A percentile compares a stretch with the other conserved stretches of the same genome.
Evolutionary conservation across 2,329 filamentous ascomycete genomes (phyloP).

Genomic region (Phyllosticta citriasiana): DNA sequence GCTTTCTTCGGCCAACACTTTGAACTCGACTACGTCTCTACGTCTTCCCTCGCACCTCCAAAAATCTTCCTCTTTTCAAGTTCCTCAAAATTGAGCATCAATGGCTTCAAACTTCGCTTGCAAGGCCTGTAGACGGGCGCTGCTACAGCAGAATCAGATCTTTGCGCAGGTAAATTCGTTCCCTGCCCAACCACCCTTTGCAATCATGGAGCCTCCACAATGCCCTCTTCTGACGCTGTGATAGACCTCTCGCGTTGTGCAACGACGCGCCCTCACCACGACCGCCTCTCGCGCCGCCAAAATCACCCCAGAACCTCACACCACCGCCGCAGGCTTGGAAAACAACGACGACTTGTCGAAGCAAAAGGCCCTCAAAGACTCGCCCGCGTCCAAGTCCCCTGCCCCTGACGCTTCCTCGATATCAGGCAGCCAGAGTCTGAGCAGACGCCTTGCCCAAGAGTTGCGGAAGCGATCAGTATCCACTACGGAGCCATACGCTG

Average conservation of each 20-base stretch:
- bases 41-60: not conserved
- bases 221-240: not conserved
- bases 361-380: conserved; percentile 1
- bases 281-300: not conserved
- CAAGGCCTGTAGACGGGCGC: conserved; percentile 23
- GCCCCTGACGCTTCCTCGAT: not conserved
- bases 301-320: not conserved
- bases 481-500: conserved; percentile 57
- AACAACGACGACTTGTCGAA: conserved; percentile 11
- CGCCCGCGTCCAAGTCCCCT: conserved; percentile 12
- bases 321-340: conserved; percentile 6
- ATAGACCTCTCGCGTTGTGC: conserved; percentile 13
- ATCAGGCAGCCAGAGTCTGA: not conserved
- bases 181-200: conserved; percentile 9
- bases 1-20: not conserved
- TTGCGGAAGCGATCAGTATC: conserved; percentile 24
- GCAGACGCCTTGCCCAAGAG: conserved; percentile 17
- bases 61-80: not conserved
- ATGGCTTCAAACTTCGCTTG: conserved; percentile 30
- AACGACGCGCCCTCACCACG: conserved; percentile 6
- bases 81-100: conserved; percentile 1
- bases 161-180: conserved; percentile 5
- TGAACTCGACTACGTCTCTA: not conserved
- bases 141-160: conserved; percentile 12
- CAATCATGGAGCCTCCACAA: not conserved